Conservation (phyloP, 2,329 filamentous ascomycete genomes). For the Penicillium sp. region DNA sequence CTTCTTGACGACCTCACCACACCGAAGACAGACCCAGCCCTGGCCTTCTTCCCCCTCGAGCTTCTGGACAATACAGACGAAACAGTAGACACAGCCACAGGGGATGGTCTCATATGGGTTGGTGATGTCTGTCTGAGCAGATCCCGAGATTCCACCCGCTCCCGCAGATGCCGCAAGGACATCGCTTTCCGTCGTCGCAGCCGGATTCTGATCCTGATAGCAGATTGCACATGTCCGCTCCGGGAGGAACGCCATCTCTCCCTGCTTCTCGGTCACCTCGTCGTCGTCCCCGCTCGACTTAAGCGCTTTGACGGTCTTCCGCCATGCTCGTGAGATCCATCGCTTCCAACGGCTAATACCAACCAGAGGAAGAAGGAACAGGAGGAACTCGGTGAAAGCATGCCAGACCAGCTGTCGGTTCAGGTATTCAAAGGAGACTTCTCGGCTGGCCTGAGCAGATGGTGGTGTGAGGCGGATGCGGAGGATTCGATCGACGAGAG, state of each 20-base stretch:
- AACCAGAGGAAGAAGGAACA: conserved; percentile 95
- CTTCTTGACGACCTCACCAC: conserved; percentile 80
- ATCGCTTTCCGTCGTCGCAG: conserved; percentile 73
- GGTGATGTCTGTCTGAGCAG: conserved; percentile 88
- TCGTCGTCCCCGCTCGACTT: conserved; percentile 56
- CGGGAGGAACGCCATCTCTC: conserved; percentile 83
- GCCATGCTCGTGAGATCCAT: conserved; percentile 87
- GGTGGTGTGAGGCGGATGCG: conserved; percentile 84
- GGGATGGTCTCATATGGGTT: conserved; percentile 93
- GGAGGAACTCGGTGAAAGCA: conserved; percentile 98
- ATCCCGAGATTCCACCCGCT: conserved; percentile 80
- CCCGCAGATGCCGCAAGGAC: conserved; percentile 70
- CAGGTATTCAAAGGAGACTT: conserved; percentile 96
- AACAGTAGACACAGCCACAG: conserved; percentile 94
- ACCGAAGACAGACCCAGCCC: conserved; percentile 89
- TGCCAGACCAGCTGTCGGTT: conserved; percentile 99
- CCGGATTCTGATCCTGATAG: conserved; percentile 88
- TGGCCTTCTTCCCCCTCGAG: conserved; percentile 93
- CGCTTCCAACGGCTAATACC: conserved; percentile 91
- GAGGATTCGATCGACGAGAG: conserved; percentile 82
- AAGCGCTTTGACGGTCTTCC: conserved; percentile 73
- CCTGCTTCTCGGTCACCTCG: conserved; percentile 60
- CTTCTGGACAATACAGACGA: conserved; percentile 88
- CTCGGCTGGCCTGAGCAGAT: conserved; percentile 81
- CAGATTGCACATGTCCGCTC: conserved; percentile 96